A percentile compares a stretch with the other conserved stretches of the same genome.
phyloP scores from a whole-genome alignment of 1,284 basidiomycete species.

The Ganoderma meredithae region DNA sequence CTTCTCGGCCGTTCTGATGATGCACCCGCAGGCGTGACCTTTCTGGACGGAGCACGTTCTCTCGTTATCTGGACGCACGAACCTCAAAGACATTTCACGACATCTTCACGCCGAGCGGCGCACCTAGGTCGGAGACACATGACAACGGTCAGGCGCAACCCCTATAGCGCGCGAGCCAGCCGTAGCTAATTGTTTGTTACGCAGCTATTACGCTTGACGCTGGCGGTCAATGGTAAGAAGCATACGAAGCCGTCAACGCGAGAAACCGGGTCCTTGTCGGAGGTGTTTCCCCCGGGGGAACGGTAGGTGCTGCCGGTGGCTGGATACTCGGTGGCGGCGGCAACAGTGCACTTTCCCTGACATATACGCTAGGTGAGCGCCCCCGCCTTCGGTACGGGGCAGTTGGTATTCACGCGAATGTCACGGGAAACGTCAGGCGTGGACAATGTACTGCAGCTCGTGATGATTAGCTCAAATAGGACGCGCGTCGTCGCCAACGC shows the following conservation, averaged over 20 bases:
- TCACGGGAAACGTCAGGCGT: conserved; percentile 40
- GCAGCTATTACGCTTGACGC: conserved; percentile 50
- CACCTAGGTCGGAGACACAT: conserved; percentile 25
- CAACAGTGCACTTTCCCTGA: conserved; percentile 45
- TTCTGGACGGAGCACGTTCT: conserved; percentile 36
- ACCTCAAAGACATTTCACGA: conserved; percentile 36
- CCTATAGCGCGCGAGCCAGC: neutral
- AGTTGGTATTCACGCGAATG: neutral
- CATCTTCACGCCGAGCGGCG: conserved; percentile 34
- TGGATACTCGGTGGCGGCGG: conserved; percentile 53
- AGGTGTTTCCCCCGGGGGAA: conserved; percentile 44
- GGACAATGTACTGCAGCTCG: conserved; percentile 52
- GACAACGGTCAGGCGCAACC: conserved; percentile 26
- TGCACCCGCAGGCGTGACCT: conserved; percentile 33
- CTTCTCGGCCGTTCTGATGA: conserved; percentile 11
- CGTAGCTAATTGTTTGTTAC: conserved; percentile 4
- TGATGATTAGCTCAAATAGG: conserved; percentile 48
- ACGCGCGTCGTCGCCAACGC: conserved; percentile 45
- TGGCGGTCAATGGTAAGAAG: conserved; percentile 55
- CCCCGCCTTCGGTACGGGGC: neutral
- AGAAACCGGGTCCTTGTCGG: conserved; percentile 35
- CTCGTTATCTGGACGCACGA: conserved; percentile 38
- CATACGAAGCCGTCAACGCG: conserved; percentile 45
- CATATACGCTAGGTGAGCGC: conserved; percentile 50
- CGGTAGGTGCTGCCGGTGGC: conserved; percentile 47